Conservation (phyloP, 108 stramenopile species). For the Skeletonema marinoi region DNA sequence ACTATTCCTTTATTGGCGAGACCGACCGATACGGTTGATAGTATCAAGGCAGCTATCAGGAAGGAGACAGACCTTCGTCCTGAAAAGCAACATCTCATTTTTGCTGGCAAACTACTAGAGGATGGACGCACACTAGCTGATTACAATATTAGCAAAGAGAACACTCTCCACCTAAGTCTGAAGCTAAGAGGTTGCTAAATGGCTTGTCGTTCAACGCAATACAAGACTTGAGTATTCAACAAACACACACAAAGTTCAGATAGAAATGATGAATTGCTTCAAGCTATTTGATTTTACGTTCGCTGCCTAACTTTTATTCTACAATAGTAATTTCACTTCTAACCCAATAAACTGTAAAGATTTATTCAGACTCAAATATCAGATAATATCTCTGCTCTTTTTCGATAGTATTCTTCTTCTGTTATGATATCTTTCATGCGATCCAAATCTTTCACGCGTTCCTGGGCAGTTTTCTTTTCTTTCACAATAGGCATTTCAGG, state of each 20-base stretch:
- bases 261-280: no score
- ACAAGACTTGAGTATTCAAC: no score
- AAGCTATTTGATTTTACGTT: neutral
- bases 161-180: no score
- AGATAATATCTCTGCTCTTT: slow-evolving; percentile 1
- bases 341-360: neutral
- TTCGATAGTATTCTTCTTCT: neutral
- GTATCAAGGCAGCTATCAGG: slow-evolving; percentile 17
- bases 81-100: slow-evolving; percentile 59
- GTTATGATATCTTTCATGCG: neutral
- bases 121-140: no score
- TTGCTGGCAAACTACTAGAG: slow-evolving; percentile 43
- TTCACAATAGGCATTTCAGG: neutral
- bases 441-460: slow-evolving; percentile 2
- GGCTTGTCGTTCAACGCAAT: no score
- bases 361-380: neutral
- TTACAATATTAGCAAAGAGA: neutral
- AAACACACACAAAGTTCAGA: no score
- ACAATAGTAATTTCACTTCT: no score
- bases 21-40: slow-evolving; percentile 24
- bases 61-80: slow-evolving; percentile 9
- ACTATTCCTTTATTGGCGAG: slow-evolving; percentile 4
- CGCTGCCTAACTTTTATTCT: no score
- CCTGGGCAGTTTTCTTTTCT: neutral
- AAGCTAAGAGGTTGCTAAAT: no score